Evolutionary conservation across 1,284 basidiomycete species (phyloP).

Genomic region (Pseudozyma thailandica): DNA sequence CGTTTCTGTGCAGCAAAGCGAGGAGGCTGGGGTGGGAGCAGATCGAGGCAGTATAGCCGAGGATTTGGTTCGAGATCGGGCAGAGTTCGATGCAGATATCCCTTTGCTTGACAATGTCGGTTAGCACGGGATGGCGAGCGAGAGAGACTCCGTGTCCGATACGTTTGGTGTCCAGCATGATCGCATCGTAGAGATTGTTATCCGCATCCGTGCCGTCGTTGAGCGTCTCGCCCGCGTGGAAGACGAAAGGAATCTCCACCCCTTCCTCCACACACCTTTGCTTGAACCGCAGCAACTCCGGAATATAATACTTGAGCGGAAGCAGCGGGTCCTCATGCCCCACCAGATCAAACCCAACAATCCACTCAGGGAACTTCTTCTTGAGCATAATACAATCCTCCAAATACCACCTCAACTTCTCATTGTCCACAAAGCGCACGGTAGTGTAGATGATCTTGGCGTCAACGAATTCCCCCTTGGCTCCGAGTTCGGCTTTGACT

Average conservation of each 20-base stretch:
- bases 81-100: conserved; percentile 76
- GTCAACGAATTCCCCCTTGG: conserved; percentile 31
- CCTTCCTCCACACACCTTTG: conserved; percentile 73
- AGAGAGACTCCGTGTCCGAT: conserved; percentile 83
- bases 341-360: conserved; percentile 82
- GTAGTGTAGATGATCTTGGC: conserved; percentile 74
- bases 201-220: conserved; percentile 77
- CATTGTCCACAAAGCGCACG: conserved; percentile 73
- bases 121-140: conserved; percentile 77
- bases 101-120: conserved; percentile 75
- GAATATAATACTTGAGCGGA: conserved; percentile 76
- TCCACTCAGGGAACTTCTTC: conserved; percentile 78
- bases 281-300: conserved; percentile 75
- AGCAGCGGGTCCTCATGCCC: conserved; percentile 77
- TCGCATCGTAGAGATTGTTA: conserved; percentile 80
- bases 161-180: conserved; percentile 79
- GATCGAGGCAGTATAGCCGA: conserved; percentile 41
- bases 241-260: conserved; percentile 79
- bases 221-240: conserved; percentile 82
- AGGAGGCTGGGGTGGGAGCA: conserved; percentile 44
- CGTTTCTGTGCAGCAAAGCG: conserved; percentile 76
- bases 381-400: conserved; percentile 80
- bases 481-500: conserved; percentile 56
- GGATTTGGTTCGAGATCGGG: conserved; percentile 61
- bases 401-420: conserved; percentile 76